Conservation (phyloP, 768 basidiomycete species). For the Filobasidium wieringae region DNA sequence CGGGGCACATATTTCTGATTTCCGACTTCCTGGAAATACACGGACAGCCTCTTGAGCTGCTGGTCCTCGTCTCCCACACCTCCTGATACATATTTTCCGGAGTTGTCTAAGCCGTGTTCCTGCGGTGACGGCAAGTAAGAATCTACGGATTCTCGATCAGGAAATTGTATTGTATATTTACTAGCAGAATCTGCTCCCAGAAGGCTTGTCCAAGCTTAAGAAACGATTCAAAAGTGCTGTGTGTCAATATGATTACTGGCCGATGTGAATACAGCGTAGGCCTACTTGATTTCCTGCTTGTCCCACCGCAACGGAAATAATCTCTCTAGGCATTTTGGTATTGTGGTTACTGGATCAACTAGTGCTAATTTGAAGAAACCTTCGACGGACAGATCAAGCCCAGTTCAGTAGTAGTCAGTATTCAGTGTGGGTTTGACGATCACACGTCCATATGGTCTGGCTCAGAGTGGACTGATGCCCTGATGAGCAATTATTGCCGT, state of each 20-base stretch:
- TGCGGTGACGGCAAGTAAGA: slow-evolving; percentile 1
- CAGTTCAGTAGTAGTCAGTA: too few species aligned
- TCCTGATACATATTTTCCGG: slow-evolving; percentile 48
- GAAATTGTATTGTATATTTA: slow-evolving; percentile 47
- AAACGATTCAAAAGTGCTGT: neutral
- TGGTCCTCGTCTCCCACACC: slow-evolving; percentile 44
- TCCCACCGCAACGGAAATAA: slow-evolving; percentile 31
- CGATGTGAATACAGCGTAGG: neutral
- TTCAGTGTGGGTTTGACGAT: too few species aligned
- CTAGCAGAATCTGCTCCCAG: slow-evolving; percentile 75
- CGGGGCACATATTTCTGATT: slow-evolving; percentile 73
- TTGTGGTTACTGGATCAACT: too few species aligned
- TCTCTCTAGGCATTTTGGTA: slow-evolving; percentile 27
- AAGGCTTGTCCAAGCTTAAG: slow-evolving; percentile 56
- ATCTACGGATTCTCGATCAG: neutral
- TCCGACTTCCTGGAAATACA: slow-evolving; percentile 66
- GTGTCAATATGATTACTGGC: neutral
- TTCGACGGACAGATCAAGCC: too few species aligned
- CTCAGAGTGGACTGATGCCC: too few species aligned
- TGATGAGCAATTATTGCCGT: too few species aligned
- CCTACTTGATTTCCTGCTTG: slow-evolving; percentile 33
- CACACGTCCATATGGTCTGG: too few species aligned
- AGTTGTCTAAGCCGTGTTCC: slow-evolving; percentile 34
- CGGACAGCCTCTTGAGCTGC: slow-evolving; percentile 59
- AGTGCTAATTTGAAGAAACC: too few species aligned